Base-by-base conservation (phyloP, 2,329 filamentous ascomycete genomes). In the Apiospora kogelbergensis region DNA sequence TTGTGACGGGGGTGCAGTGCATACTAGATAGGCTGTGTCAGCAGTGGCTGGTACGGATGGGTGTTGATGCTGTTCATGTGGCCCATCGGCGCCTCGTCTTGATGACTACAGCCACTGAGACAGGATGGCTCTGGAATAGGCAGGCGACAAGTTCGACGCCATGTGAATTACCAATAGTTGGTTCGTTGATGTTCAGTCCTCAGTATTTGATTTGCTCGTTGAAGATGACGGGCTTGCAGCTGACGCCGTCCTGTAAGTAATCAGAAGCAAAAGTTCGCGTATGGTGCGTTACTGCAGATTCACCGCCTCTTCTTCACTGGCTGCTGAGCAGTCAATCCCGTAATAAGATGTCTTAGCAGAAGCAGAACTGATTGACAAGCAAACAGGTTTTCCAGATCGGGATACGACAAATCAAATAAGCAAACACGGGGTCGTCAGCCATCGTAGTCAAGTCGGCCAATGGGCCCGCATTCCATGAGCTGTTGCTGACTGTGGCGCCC, bases 401-500 rank as follows among this genome's bases (percentile, higher is more conserved):
- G 30, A 60, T 37, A 60, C 20, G 53, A 60, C 30, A 22, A n/a
- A 60, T 33, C 53, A 10, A 60, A 60, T n/a, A 60, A 60, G 53
- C 17, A 60, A 60, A 37, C 30, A 13, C 26, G 7, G 17, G 13
- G 53, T 3, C 37, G 26, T 37, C 30, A 60, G 30, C 30, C 20
- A 22, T 22, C 30, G 17, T 37, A 30, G 30, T 4, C 53, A n/a
- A n/a, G 30, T 60, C 9, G 30, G 37, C 53, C 53, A 60, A 60
- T 60, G 17, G 20, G 17, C 15, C 17, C 2, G 10, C 2, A 37
- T 60, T 13, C 53, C 26, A 60, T n/a, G 17, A 60, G 53, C 26
- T 60, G 17, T 60, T 60, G 53, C 30, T 60, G 26, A 60, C 53
- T n/a, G 48, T 57, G 53, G 53, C 53, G 53, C 53, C 42, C 53